Conservation (phyloP, 768 basidiomycete species). For the Serpula lacrymans region DNA sequence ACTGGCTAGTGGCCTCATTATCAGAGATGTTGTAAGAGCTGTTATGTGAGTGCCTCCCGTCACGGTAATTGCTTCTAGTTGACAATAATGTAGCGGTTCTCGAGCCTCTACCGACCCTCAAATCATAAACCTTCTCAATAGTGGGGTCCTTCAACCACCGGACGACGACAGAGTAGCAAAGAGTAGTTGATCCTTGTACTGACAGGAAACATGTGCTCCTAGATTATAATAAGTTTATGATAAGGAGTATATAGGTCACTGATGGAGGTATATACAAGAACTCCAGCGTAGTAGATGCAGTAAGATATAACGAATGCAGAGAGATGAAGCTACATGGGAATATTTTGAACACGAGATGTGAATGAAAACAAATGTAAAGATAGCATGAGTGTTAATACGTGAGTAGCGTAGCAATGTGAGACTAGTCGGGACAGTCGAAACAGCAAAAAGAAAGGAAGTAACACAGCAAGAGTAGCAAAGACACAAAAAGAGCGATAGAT, state of each 20-base stretch:
- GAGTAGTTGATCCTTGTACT: background rate
- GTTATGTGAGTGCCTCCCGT: conserved; percentile 50
- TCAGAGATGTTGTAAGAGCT: conserved; percentile 58
- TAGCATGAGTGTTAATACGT: no score
- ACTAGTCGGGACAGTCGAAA: no score
- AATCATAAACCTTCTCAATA: conserved; percentile 49
- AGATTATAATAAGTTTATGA: no score
- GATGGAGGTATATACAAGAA: conserved; percentile 30
- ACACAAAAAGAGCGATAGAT: no score
- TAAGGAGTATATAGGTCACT: no score
- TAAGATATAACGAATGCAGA: conserved; percentile 7
- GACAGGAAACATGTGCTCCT: no score
- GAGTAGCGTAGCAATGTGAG: no score
- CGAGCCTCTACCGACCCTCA: conserved; percentile 41
- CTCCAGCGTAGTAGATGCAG: conserved; percentile 14
- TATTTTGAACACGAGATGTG: no score
- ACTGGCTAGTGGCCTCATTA: conserved; percentile 65
- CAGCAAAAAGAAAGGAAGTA: no score
- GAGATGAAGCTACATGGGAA: conserved; percentile 17
- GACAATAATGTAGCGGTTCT: conserved; percentile 38
- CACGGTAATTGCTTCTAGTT: conserved; percentile 6
- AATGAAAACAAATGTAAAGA: no score
- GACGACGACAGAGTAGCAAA: conserved; percentile 35
- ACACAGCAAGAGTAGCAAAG: no score
- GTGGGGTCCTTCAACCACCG: conserved; percentile 55